Evolutionary conservation across 2,329 filamentous ascomycete species (phyloP).

Genomic region (Cladophialophora yegresii): DNA sequence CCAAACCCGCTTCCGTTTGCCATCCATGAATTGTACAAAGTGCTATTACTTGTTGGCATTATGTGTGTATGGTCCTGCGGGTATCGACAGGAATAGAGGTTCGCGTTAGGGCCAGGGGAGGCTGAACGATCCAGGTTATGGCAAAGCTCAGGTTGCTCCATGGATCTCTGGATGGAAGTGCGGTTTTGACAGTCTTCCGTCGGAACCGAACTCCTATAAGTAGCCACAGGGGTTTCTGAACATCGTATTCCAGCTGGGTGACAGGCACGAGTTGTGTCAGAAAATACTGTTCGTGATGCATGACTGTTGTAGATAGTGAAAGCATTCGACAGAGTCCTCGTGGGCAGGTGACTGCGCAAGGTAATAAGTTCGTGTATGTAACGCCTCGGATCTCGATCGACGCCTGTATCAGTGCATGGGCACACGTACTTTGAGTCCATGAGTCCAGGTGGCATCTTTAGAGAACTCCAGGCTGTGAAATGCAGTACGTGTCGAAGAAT

Average conservation of each 20-base stretch:
- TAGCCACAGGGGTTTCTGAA: conserved; percentile 1
- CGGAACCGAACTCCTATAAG: background rate
- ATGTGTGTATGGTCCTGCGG: background rate
- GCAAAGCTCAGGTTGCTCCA: background rate
- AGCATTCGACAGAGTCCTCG: conserved; percentile 2
- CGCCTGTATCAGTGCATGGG: conserved; percentile 2
- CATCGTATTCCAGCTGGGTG: conserved; percentile 11
- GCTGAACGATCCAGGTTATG: background rate
- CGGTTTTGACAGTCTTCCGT: conserved; percentile 8
- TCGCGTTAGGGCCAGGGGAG: background rate
- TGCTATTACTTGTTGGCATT: background rate
- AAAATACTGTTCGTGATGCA: conserved; percentile 15
- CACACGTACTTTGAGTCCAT: conserved; percentile 9
- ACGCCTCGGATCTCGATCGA: background rate
- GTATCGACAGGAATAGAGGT: background rate
- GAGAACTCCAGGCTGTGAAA: conserved; percentile 11
- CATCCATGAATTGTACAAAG: background rate
- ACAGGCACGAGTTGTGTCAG: conserved; percentile 27
- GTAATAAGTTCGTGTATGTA: conserved; percentile 16
- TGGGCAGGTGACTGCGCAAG: conserved; percentile 15
- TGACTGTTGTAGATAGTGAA: conserved; percentile 25
- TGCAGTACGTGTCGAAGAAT: conserved; percentile 12
- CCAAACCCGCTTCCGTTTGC: background rate
- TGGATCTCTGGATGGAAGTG: background rate
- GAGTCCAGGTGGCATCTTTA: conserved; percentile 15